Evolutionary conservation across 768 basidiomycete species (phyloP), one percentile per base, ranked within the genome.

Genomic region (Collybiopsis confluens): DNA sequence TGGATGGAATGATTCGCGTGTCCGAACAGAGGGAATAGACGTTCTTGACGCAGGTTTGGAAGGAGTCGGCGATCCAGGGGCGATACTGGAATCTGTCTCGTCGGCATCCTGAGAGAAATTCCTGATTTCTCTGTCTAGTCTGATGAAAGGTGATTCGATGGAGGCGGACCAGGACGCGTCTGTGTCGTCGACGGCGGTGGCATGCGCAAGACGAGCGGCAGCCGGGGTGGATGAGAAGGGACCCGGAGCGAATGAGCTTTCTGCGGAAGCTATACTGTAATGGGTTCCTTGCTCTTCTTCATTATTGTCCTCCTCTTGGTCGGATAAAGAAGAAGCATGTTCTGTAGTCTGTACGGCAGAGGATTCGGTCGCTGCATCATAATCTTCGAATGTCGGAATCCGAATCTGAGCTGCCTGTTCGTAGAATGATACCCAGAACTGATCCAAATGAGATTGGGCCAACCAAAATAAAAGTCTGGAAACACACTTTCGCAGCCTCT

Each of bases 391-490:
- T 1, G 82, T 83, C 3, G 88, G 85, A 41, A 94, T 87, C 37
- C 86, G 83, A 26, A 93, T 87, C 61, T 92, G 86, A 3, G 96
- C 95, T 8, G 94, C 92, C 55, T 89, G 83, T 64, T 98, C 94
- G 64, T 94, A 98, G 76, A 99, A 98, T 0, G 90, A 88, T 3
- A 86, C 87, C 95, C 96, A 98, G 67, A 98, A 98, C 95, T 96
- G 61, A 0, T 23, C 3, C 43, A 30, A 48, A 35, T 33, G 40
- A 11, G 51, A 27, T 15, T n/a, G 42, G 30, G 40, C 9, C 7
- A 21, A 28, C 1, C 11, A 16, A 27, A n/a, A 43, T 5, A 33
- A 33, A 33, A 33, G 30, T 38, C 18, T 53, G 26, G 35, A 8
- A 0, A 70, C 82, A 54, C 60, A 92, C 96, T 75, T 89, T 90